Percentiles rank a stretch among this genome's conserved stretches.
Evolutionary conservation across 2,329 filamentous ascomycete genomes (phyloP).

Genomic region (Colletotrichum viniferum): DNA sequence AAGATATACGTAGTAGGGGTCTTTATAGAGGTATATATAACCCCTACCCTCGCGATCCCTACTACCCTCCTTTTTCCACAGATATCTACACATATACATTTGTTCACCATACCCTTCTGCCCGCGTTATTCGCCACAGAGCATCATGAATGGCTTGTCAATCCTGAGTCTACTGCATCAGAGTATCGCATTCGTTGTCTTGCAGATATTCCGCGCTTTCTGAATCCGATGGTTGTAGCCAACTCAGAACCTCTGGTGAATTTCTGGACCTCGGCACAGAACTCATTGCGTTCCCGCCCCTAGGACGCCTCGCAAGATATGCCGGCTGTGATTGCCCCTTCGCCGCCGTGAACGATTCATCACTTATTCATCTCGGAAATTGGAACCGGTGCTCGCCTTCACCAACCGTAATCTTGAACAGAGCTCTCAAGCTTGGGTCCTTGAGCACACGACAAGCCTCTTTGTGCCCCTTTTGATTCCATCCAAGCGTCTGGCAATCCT

Average conservation of each 20-base stretch:
- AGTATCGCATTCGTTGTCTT: not conserved
- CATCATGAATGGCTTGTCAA: not conserved
- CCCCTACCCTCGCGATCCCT: too few species aligned
- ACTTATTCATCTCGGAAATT: not conserved
- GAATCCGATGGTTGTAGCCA: not conserved
- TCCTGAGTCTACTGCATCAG: not conserved
- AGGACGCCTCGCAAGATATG: not conserved
- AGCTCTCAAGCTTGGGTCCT: not conserved
- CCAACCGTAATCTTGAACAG: not conserved
- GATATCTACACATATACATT: too few species aligned
- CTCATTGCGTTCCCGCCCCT: not conserved
- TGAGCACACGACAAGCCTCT: not conserved
- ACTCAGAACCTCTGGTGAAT: not conserved
- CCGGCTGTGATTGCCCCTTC: not conserved
- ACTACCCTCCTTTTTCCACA: too few species aligned
- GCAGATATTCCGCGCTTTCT: not conserved
- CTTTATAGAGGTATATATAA: too few species aligned
- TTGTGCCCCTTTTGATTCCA: not conserved
- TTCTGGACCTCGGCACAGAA: not conserved
- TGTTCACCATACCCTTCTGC: too few species aligned
- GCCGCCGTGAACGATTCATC: not conserved
- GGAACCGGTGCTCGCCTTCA: not conserved
- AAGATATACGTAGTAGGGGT: too few species aligned
- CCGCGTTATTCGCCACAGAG: too few species aligned
- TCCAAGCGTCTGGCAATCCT: not conserved